Base-by-base conservation (phyloP, 345 rosid genomes). In the Salix suchowensis region DNA sequence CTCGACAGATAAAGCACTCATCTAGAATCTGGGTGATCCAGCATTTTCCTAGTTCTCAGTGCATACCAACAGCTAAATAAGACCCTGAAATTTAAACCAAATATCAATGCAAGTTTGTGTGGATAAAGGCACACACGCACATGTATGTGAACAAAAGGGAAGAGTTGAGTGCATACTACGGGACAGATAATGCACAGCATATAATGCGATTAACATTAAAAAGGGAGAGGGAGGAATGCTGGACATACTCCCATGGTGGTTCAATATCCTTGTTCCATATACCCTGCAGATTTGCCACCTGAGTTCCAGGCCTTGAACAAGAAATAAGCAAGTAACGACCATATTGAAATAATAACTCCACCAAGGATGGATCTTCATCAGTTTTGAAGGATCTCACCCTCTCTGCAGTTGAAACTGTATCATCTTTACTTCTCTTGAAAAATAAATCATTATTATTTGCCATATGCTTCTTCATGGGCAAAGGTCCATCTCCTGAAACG, bases 261-360 rank as follows among this genome's bases (percentile, higher is more conserved):
- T 81, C 85, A 74, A 89, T 72, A 86, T 91, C 93, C 70, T 84
- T 85, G 87, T 91, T 96, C 99, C 99, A 96, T 80, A 96, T 88
- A 52, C 99, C 99, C 75, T 93, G 97, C 79, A 93, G 85, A 84
- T 93, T 96, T 72, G 98, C 91, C 70, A 92, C 97, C 77, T 88
- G 99, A 67, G 96, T 90, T 86, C 99, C 94, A 2, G 97, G 97
- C 73, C 92, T 81, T 61, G 99, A 96, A 78, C 86, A 89, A 79
- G 99, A 89, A 77, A 96, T 92, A 67, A 96, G 93, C 83, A 96
- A 84, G 86, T 91, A 93, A 28, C 98, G 81, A 74, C 96, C 96
- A 78, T 82, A 96, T 37, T 93, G 99, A 85, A 93, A 92, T 2
- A 96, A 69, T 68, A 93, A 91, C 79, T 86, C 93, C 84, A 96